Percentiles rank a stretch among this genome's conserved stretches.
Conservation (phyloP, 2,329 filamentous ascomycete genomes). For the Ceratocystis cubensis region DNA sequence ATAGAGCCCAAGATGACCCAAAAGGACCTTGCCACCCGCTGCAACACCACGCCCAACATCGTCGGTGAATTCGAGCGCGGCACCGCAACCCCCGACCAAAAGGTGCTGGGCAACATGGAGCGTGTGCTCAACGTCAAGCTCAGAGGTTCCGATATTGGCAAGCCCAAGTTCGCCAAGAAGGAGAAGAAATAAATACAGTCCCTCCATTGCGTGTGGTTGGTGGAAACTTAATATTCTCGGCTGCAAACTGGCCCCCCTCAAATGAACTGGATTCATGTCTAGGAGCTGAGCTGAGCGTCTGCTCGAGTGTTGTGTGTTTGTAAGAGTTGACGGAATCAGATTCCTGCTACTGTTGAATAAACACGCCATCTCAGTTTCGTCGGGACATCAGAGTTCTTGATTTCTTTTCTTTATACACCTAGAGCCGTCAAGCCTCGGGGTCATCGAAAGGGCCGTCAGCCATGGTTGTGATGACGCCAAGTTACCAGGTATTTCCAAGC, state of each 20-base stretch:
- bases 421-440: not conserved
- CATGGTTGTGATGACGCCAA: not conserved
- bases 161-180: conserved; percentile 69
- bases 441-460: not conserved
- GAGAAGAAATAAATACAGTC: conserved; percentile 19
- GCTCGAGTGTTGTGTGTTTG: not conserved
- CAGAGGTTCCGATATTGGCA: conserved; percentile 71
- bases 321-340: not conserved
- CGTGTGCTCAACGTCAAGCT: conserved; percentile 78
- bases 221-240: not conserved
- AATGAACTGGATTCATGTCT: not conserved
- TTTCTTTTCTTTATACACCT: not conserved
- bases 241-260: not conserved
- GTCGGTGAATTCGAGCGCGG: conserved; percentile 80
- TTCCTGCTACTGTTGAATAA: not conserved
- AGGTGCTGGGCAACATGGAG: conserved; percentile 67
- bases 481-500: not conserved
- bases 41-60: conserved; percentile 70
- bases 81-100: conserved; percentile 67
- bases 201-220: not conserved
- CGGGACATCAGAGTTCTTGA: not conserved
- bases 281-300: not conserved
- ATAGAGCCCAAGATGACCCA: conserved; percentile 94
- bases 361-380: not conserved
- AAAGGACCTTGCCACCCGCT: conserved; percentile 73